Base-by-base conservation (phyloP, 2,329 filamentous ascomycete species). In the Didymella keratinophila region DNA sequence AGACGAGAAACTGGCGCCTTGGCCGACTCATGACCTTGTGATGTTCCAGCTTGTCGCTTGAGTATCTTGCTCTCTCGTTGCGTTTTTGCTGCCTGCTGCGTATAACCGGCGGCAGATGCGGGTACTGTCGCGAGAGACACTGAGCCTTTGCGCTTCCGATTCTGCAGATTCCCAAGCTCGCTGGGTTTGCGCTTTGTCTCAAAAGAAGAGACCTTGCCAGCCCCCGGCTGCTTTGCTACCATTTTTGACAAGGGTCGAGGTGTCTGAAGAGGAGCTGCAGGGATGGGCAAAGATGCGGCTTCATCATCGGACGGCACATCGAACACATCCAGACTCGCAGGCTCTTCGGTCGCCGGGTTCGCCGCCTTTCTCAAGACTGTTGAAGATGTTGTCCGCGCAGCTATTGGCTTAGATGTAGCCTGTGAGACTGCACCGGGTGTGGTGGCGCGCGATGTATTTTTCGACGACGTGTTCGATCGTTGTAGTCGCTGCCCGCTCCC, bases 111-210 rank as follows among this genome's bases (percentile, higher is more conserved):
- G 2, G n/a, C 12, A 27, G 56, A 21, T 43, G 64, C 69, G n/a
- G 51, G 41, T 14, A 60, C 52, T 20, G 56, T 34, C 12, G 60
- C 51, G 18, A 66, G 67, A 16, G 64, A 65, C 5, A 63, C 54
- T 11, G 70, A 70, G 4, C 56, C 66, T 28, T 63, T 61, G 41
- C 74, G 64, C 57, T 76, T 77, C 18, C 74, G 70, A 57, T 73
- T 75, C 32, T 68, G 70, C 16, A 68, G 67, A 23, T 64, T 54
- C 39, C 64, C 70, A 8, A 74, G 73, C n/a, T 69, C 66, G 48
- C 72, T 72, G 2, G 73, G 71, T 27, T 61, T 66, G 9, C 58
- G 65, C 12, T 39, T n/a, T 16, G 23, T 11, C 20, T 45, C 37
- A n/a, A 49, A 18, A 4, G 43, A 20, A 4, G 58, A 34, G 28